Evolutionary conservation across 1,139 yeast genomes (phyloP), one percentile per base, ranked within the genome.

Genomic region (Candida sanyaensis): DNA sequence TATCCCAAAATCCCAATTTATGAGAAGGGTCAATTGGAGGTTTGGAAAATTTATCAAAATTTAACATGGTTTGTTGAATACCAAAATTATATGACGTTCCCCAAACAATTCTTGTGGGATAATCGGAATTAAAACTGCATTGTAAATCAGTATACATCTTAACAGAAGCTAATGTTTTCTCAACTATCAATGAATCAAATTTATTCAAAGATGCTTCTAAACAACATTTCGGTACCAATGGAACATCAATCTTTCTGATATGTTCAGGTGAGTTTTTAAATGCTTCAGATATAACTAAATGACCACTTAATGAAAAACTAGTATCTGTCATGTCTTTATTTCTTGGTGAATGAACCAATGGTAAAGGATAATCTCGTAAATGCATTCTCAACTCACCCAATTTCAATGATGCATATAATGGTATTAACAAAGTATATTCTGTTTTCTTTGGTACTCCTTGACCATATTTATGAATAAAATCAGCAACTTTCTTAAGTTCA

Each of bases 31-130:
- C 99, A 79, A 89, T 69, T 65, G 88, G 88, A 1, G 88, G 88
- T 57, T 86, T 93, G 0, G 96, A 84, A 62, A 92, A 88, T 46
- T 87, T 86, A 58, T 91, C 97, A 56, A 92, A 78, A 50, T 84
- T 87, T 47, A 83, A 71, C 86, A 88, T 88, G 1, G 85, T 77
- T 55, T 90, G 93, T 55, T 90, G 92, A 37, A 92, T 78, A 1
- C 91, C 95, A 36, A 96, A 92, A 57, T 85, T 90, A 59, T 85
- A 86, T 0, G 91, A 86, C 33, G 86, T 84, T 28, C 96, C 96
- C 96, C 97, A 91, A 0, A 89, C 82, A 38, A 89, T 82, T 33
- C 88, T 71, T 0, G 95, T 81, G 0, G 93, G 84, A 7, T 66
- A 64, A 17, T 73, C 69, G 0, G 96, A 79, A 48, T 76, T 73